Conservation (phyloP, 2,329 filamentous ascomycete genomes). For the Phialophora macrospora region DNA sequence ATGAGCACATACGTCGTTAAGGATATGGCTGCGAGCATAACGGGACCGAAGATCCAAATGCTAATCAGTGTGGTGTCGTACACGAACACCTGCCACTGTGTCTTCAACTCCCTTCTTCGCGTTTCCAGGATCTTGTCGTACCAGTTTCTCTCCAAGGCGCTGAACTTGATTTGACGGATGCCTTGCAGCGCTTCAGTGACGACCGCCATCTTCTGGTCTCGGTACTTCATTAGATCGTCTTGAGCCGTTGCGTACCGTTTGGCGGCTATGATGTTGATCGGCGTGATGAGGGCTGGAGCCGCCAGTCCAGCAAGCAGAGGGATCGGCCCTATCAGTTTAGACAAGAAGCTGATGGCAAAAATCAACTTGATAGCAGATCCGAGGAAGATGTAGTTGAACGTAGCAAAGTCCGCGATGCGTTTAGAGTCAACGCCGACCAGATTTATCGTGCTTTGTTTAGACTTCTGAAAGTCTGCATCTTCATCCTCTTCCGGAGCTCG, state of each 20-base stretch:
- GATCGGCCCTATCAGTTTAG: conserved; percentile 73
- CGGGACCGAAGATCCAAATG: conserved; percentile 75
- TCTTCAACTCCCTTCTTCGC: conserved; percentile 68
- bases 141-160: conserved; percentile 76
- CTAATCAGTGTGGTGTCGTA: conserved; percentile 66
- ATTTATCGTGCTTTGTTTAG: conserved; percentile 74
- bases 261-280: conserved; percentile 70
- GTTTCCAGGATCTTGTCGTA: conserved; percentile 69
- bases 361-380: conserved; percentile 66
- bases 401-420: conserved; percentile 70
- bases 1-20: conserved; percentile 70
- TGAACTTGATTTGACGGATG: conserved; percentile 85
- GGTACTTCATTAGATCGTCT: conserved; percentile 72
- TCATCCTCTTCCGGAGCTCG: conserved; percentile 52
- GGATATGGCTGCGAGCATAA: conserved; percentile 73
- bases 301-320: conserved; percentile 68
- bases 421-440: conserved; percentile 76
- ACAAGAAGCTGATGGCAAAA: conserved; percentile 69
- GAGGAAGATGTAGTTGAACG: conserved; percentile 69
- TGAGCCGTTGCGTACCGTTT: conserved; percentile 69
- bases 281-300: conserved; percentile 67
- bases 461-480: conserved; percentile 61
- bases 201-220: conserved; percentile 75
- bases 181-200: conserved; percentile 78
- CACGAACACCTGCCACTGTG: conserved; percentile 69